Conservation (phyloP, 2,329 filamentous ascomycete species). For the Neopestalotiopsis sp. region DNA sequence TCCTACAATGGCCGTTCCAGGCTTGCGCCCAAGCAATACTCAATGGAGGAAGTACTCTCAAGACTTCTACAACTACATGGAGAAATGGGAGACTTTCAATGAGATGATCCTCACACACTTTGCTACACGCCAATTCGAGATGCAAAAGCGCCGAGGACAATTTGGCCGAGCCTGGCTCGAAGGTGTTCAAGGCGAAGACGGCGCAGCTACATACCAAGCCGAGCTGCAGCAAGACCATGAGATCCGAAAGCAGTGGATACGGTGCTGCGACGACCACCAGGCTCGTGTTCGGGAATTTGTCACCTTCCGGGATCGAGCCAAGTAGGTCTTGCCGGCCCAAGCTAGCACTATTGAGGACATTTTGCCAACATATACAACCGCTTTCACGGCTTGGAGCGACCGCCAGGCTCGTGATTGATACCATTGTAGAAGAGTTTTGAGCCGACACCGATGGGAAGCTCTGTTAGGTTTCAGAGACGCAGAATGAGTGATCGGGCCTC, state of each 20-base stretch:
- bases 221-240: conserved; percentile 68
- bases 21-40: conserved; percentile 45
- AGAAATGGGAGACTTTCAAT: conserved; percentile 56
- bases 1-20: conserved; percentile 45
- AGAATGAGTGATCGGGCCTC: not conserved
- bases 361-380: not conserved
- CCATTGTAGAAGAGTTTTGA: too few species aligned
- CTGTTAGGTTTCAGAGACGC: not conserved
- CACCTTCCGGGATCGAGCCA: conserved; percentile 48
- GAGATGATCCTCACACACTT: conserved; percentile 62
- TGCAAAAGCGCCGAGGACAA: conserved; percentile 42
- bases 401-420: not conserved
- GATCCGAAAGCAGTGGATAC: conserved; percentile 65
- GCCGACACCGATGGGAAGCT: not conserved
- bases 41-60: conserved; percentile 57
- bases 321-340: conserved; percentile 28
- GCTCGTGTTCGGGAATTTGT: conserved; percentile 63
- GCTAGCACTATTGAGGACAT: not conserved
- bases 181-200: conserved; percentile 39
- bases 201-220: conserved; percentile 60
- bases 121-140: conserved; percentile 51
- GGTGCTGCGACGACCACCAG: conserved; percentile 65
- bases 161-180: conserved; percentile 53
- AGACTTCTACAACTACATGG: conserved; percentile 60
- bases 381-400: conserved; percentile 5